These are phyloP conservation scores for Cadophora luteo-olivacea DNA, from an alignment of 2,329 filamentous ascomycete genomes.

Conservation along the genomic window DNA sequence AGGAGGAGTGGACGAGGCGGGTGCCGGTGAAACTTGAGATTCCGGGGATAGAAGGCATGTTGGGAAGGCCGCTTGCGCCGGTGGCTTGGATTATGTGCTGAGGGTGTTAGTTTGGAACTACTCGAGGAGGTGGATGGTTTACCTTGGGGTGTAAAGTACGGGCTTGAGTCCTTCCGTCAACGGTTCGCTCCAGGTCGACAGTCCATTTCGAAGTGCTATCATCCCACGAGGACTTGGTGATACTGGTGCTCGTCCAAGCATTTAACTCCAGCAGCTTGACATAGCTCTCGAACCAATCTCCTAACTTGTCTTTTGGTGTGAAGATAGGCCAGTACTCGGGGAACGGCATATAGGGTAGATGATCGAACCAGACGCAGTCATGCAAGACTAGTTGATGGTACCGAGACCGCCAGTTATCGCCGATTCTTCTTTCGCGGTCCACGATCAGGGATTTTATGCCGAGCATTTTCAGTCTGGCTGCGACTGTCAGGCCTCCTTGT, in stretches of 20 bases:
- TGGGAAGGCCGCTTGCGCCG: conserved; percentile 53
- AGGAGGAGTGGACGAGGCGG: conserved; percentile 65
- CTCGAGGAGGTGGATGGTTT: conserved; percentile 14
- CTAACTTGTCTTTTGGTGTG: conserved; percentile 75
- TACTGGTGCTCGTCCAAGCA: conserved; percentile 63
- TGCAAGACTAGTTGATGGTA: conserved; percentile 70
- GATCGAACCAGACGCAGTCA: conserved; percentile 59
- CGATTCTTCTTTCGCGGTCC: conserved; percentile 62
- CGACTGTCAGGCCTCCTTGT: conserved; percentile 63
- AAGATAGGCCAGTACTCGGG: conserved; percentile 72
- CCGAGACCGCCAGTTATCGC: conserved; percentile 68
- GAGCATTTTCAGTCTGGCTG: conserved; percentile 65
- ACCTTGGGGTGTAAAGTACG: conserved; percentile 30
- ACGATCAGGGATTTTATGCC: conserved; percentile 62
- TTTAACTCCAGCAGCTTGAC: conserved; percentile 70
- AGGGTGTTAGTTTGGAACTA: conserved; percentile 42
- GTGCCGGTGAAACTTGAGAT: conserved; percentile 59
- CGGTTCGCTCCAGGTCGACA: conserved; percentile 57
- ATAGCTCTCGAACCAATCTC: conserved; percentile 72
- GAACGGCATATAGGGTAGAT: conserved; percentile 69
- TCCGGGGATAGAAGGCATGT: conserved; percentile 54
- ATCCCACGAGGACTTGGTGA: conserved; percentile 57
- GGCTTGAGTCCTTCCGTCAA: conserved; percentile 31
- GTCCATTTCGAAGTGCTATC: conserved; percentile 60
- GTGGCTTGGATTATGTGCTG: conserved; percentile 39